Conservation (phyloP, 495 filamentous ascomycete genomes). For the Gamarada debralockiae region DNA sequence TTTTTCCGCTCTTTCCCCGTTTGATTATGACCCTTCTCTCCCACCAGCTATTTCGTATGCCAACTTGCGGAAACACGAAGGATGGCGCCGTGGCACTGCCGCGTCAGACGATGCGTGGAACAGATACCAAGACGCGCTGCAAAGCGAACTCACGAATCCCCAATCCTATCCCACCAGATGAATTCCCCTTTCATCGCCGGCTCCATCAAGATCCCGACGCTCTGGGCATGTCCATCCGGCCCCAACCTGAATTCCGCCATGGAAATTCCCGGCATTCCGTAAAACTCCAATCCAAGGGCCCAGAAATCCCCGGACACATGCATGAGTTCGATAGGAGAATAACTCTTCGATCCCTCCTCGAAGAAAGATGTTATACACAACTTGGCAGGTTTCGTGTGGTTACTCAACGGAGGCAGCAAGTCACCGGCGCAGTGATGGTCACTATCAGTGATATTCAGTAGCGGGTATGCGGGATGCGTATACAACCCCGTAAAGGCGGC, state of each 20-base stretch:
- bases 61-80: slow-evolving; percentile 22
- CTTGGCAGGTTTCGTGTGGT: no score
- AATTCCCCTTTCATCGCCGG: not conserved
- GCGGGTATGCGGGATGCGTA: not conserved
- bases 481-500: not conserved
- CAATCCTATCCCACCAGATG: not conserved
- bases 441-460: not conserved
- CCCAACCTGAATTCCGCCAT: not conserved
- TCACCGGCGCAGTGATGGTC: not conserved
- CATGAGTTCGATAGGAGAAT: no score
- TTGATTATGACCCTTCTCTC: slow-evolving; percentile 26
- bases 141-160: no score
- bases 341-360: no score
- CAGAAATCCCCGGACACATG: not conserved
- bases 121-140: no score
- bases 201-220: not conserved
- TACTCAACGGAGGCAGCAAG: not conserved
- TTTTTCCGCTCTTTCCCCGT: slow-evolving; percentile 24
- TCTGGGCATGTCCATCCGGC: not conserved
- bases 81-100: no score
- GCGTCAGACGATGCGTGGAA: no score
- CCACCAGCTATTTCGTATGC: slow-evolving; percentile 26
- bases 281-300: not conserved
- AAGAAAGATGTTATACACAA: no score
- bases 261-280: no score